Evolutionary conservation across 2,329 filamentous ascomycete genomes (phyloP), one percentile per base, ranked within the genome.

Genomic region (Aspergillus carbonarius): DNA sequence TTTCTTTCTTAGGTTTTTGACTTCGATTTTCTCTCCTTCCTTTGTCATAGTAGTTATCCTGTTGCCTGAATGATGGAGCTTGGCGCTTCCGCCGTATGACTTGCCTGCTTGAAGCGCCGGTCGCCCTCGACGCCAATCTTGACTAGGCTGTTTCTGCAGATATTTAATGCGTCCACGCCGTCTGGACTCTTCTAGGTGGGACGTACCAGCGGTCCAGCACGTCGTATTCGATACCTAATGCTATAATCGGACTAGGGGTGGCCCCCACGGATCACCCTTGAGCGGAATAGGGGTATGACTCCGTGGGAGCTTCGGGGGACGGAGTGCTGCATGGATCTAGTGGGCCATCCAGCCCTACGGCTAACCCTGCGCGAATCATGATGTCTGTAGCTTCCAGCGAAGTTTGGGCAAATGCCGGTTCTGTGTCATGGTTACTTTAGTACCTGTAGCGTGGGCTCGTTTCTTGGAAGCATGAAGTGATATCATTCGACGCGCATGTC

Each of bases 311-410:
- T 25, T 47, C 15, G 42, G 42, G 42, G 44, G 18, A 18, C n/a
- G 44, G 44, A 48, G 27, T 18, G 25, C 25, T 32, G 44, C 44
- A 48, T 32, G 3, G 30, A 44, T 40, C 7, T 34, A 17, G 51
- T 54, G 51, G 51, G 37, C 51, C 51, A 30, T 12, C 39, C 51
- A 44, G 51, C 51, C 51, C 51, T 54, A 54, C 17, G 23, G 23
- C 27, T 20, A 18, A 12, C 27, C 27, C 20, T 13, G 30, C 50
- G 9, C 51, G 51, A 54, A 54, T 54, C 51, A 53, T 8, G 25
- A 30, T 15, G 17, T 4, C 37, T 5, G 51, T 6, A 44, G 25
- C 13, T 27, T 10, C 5, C 15, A 42, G 20, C 18, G 20, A 42
- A 20, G 39, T 23, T 42, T 25, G 32, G 49, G 12, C 39, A 34